Conservation (phyloP, 768 basidiomycete genomes). For the Strobilomyces dryophilus region DNA sequence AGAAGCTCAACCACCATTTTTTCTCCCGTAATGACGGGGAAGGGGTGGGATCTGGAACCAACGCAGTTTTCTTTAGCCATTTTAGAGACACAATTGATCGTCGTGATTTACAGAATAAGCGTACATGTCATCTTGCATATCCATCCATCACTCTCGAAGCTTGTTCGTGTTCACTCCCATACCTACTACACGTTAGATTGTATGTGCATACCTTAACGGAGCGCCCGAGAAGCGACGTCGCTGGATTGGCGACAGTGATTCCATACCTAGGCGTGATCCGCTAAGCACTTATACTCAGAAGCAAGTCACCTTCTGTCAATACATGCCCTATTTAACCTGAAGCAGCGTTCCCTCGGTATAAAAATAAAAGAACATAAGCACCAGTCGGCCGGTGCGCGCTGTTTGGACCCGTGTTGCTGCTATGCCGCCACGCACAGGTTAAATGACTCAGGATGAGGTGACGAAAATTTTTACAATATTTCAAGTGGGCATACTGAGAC, state of each 20-base stretch:
- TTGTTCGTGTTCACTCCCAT: conserved; percentile 4
- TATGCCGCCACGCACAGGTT: not conserved
- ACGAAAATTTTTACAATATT: not conserved
- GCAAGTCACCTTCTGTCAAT: conserved; percentile 1
- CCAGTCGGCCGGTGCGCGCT: not conserved
- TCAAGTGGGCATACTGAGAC: no score
- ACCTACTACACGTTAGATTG: not conserved
- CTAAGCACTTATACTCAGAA: not conserved
- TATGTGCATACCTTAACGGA: not conserved
- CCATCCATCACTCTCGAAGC: conserved; percentile 1
- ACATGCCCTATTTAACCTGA: not conserved
- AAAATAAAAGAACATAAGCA: not conserved
- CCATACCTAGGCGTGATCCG: not conserved
- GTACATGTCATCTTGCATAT: not conserved
- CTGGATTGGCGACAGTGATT: conserved; percentile 5
- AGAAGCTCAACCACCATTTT: conserved; percentile 9
- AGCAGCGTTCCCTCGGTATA: not conserved
- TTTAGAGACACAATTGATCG: conserved; percentile 7
- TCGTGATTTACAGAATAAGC: conserved; percentile 3
- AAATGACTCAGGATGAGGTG: not conserved
- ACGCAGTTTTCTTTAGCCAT: not conserved
- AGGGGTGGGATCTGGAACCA: conserved; percentile 1
- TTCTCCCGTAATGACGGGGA: not conserved
- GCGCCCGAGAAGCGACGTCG: not conserved
- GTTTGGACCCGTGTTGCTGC: not conserved